These are phyloP conservation scores for Coemansia sp. DNA, from an alignment of 192 early-diverging fungal genomes.

Conservation along the genomic window DNA sequence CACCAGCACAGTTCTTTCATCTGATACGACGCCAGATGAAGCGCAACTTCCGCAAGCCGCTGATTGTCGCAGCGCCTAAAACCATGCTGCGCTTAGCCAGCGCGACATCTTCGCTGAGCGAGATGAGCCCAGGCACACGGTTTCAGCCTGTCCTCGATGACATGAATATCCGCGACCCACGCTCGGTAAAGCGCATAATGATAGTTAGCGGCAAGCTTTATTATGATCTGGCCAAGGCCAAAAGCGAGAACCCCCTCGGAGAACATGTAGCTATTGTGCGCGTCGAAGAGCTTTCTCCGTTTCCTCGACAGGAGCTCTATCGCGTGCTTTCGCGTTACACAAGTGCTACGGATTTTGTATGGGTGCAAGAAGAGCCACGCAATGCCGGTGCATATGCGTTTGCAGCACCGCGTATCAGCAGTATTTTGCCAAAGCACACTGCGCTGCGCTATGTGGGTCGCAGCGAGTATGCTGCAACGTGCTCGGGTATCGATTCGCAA, in stretches of 20 bases:
- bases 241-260: slow-evolving; percentile 64
- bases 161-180: slow-evolving; percentile 51
- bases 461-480: slow-evolving; percentile 69
- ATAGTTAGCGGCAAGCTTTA: slow-evolving; percentile 91
- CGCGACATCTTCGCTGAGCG: slow-evolving; percentile 69
- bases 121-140: slow-evolving; percentile 84
- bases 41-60: slow-evolving; percentile 89
- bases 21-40: slow-evolving; percentile 86
- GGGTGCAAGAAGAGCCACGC: slow-evolving; percentile 91
- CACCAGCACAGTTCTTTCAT: slow-evolving; percentile 96
- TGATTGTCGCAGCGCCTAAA: slow-evolving; percentile 82
- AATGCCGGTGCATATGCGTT: slow-evolving; percentile 91
- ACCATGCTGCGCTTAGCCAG: slow-evolving; percentile 65
- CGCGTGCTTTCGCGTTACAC: slow-evolving; percentile 64
- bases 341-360: slow-evolving; percentile 70
- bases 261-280: slow-evolving; percentile 80
- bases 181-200: slow-evolving; percentile 61
- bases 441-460: slow-evolving; percentile 75
- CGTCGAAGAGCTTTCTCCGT: slow-evolving; percentile 91
- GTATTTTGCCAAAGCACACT: slow-evolving; percentile 62
- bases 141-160: slow-evolving; percentile 85
- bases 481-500: slow-evolving; percentile 68
- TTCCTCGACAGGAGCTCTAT: slow-evolving; percentile 73
- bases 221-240: slow-evolving; percentile 84
- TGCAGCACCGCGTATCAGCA: slow-evolving; percentile 76